These are phyloP conservation scores for Talaromyces albobiverticillius DNA, from an alignment of 2,329 filamentous ascomycete species.

Conservation along the genomic window DNA sequence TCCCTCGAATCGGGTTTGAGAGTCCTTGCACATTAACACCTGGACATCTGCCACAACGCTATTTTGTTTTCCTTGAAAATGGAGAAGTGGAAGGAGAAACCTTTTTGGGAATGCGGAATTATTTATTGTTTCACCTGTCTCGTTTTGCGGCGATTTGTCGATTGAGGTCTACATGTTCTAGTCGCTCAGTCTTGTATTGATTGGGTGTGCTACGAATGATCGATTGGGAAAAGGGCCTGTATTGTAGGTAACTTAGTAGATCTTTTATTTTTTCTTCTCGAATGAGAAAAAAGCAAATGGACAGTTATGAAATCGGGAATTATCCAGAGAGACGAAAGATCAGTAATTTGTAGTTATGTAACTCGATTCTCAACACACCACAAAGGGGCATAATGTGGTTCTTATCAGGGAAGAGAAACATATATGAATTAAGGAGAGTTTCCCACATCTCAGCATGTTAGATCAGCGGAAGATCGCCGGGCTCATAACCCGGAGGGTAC, in stretches of 20 bases:
- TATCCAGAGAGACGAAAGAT: too few species aligned
- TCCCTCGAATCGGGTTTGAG: constrained; percentile 11
- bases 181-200: not conserved
- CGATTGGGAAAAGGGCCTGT: constrained; percentile 19
- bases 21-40: constrained; percentile 11
- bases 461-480: not conserved
- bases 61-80: constrained; percentile 1
- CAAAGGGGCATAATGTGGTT: too few species aligned
- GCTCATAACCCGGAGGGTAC: not conserved
- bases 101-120: constrained; percentile 12
- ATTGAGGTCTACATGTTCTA: constrained; percentile 11
- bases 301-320: constrained; percentile 14
- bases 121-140: constrained; percentile 15
- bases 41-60: constrained; percentile 17
- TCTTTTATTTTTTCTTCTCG: constrained; percentile 14
- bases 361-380: too few species aligned
- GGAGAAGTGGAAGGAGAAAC: constrained; percentile 17
- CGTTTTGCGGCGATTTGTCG: constrained; percentile 6
- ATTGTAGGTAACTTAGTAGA: constrained; percentile 26
- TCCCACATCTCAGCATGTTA: not conserved
- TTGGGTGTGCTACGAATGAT: constrained; percentile 1
- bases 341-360: too few species aligned
- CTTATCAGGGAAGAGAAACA: too few species aligned
- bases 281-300: constrained; percentile 8
- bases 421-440: not conserved